Conservation (phyloP, 2,329 filamentous ascomycete species). For the Bisporella sp. region DNA sequence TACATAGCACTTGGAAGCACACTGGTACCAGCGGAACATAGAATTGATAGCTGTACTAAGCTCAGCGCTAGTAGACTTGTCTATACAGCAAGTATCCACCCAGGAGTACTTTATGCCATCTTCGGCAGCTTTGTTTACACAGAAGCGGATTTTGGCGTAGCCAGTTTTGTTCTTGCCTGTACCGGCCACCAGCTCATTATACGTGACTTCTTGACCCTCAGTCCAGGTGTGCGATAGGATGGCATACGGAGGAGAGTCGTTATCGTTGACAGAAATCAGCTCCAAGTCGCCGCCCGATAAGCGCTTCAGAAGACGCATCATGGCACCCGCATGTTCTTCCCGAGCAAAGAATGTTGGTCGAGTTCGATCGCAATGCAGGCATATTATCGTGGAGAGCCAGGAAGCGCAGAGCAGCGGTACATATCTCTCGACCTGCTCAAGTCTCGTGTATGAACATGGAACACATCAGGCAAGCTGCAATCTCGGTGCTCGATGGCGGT, state of each 20-base stretch:
- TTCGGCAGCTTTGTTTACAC: conserved; percentile 2
- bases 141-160: conserved; percentile 6
- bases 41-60: too few species aligned
- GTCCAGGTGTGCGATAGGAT: conserved; percentile 6
- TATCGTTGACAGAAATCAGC: conserved; percentile 2
- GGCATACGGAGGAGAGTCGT: conserved; percentile 4
- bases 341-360: not conserved
- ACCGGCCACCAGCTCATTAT: conserved; percentile 3
- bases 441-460: not conserved
- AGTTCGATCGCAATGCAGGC: not conserved
- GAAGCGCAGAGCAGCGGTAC: not conserved
- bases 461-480: too few species aligned
- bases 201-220: conserved; percentile 5
- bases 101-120: conserved; percentile 2
- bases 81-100: not conserved
- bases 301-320: conserved; percentile 3
- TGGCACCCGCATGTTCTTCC: conserved; percentile 2
- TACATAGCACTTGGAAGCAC: conserved; percentile 2
- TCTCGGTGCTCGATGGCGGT: too few species aligned
- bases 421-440: not conserved
- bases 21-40: not conserved
- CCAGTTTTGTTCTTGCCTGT: conserved; percentile 4
- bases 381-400: not conserved
- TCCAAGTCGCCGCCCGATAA: not conserved
- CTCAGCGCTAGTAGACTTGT: too few species aligned